A percentile compares a stretch with the other conserved stretches of the same genome.
These are phyloP conservation scores for Kodamaea restingae DNA, from an alignment of 805 yeast species.

Conservation along the genomic window DNA sequence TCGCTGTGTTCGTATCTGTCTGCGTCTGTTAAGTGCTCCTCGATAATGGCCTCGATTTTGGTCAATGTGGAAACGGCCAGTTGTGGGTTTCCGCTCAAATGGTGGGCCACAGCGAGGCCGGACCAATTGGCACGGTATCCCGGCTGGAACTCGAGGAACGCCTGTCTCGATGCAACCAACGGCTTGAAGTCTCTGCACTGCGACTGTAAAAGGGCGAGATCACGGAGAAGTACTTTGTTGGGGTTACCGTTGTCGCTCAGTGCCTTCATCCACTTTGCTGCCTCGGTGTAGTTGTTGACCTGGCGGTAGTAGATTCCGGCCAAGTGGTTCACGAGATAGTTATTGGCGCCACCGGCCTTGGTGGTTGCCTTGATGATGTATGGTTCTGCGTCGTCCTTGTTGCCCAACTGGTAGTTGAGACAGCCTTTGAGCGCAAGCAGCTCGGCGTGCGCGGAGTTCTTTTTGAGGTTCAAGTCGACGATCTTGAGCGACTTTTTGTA, in stretches of 20 bases:
- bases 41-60: conserved; percentile 71
- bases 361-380: conserved; percentile 59
- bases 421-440: conserved; percentile 84
- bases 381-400: conserved; percentile 58
- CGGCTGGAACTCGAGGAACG: conserved; percentile 65
- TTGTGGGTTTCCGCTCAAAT: conserved; percentile 61
- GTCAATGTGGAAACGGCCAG: conserved; percentile 69
- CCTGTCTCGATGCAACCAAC: conserved; percentile 59
- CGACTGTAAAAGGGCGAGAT: conserved; percentile 71
- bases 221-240: conserved; percentile 77
- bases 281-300: conserved; percentile 64
- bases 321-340: conserved; percentile 78
- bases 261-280: conserved; percentile 71
- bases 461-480: conserved; percentile 72
- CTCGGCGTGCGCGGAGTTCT: conserved; percentile 71
- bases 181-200: conserved; percentile 73
- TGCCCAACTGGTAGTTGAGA: conserved; percentile 52
- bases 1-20: conserved; percentile 81
- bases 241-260: conserved; percentile 75
- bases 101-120: conserved; percentile 79
- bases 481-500: conserved; percentile 80
- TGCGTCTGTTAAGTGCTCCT: conserved; percentile 59
- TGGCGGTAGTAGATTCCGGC: conserved; percentile 79
- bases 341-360: conserved; percentile 44
- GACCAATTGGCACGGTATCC: conserved; percentile 93